Conservation (phyloP, 2,329 filamentous ascomycete species). For the Amauroascus verrucosus region DNA sequence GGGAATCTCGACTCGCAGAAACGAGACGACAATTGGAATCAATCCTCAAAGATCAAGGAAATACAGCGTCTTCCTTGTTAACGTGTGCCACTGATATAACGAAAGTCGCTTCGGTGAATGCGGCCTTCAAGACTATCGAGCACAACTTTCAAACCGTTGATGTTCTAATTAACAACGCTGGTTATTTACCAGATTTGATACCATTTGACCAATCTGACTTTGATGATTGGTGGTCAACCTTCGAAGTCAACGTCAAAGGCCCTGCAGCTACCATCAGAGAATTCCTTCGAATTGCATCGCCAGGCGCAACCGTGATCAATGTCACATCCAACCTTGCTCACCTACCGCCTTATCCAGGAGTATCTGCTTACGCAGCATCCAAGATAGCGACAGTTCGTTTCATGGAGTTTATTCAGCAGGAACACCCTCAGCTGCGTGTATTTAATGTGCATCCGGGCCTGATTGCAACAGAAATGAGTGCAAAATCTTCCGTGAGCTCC, state of each 20-base stretch:
- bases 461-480: slow-evolving; percentile 21
- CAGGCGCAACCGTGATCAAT: slow-evolving; percentile 13
- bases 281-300: not conserved
- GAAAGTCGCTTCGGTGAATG: not conserved
- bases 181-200: slow-evolving; percentile 8
- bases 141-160: slow-evolving; percentile 14
- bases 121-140: slow-evolving; percentile 11
- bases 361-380: slow-evolving; percentile 35
- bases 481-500: slow-evolving; percentile 15
- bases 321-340: slow-evolving; percentile 16
- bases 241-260: slow-evolving; percentile 16
- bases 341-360: too few species aligned
- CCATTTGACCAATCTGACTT: slow-evolving; percentile 11
- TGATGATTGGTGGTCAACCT: slow-evolving; percentile 19
- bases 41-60: not conserved
- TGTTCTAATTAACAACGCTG: slow-evolving; percentile 23
- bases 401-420: slow-evolving; percentile 35
- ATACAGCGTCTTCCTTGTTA: not conserved
- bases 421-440: slow-evolving; percentile 37
- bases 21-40: too few species aligned
- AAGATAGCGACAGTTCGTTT: slow-evolving; percentile 37
- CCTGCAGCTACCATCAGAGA: slow-evolving; percentile 1
- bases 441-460: slow-evolving; percentile 41
- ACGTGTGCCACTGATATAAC: not conserved
- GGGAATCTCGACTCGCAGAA: too few species aligned